These are phyloP conservation scores for Porcisia deanei DNA, from an alignment of 208 protist genomes.

Conservation along the genomic window DNA sequence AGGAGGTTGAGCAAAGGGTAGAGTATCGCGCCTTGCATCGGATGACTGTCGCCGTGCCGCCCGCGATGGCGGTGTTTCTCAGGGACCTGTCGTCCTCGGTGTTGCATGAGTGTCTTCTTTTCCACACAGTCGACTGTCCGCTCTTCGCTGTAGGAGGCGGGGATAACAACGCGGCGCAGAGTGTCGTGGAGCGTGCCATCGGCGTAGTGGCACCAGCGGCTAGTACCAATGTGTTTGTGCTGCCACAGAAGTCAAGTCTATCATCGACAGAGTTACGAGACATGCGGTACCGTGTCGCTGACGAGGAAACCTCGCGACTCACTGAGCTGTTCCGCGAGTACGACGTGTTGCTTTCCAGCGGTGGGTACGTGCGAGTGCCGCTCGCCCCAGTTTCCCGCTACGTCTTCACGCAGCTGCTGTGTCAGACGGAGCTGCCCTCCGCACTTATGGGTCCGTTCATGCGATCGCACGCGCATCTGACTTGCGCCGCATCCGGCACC, in stretches of 20 bases:
- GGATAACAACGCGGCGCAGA: neutral
- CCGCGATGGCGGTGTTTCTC: slow-evolving; percentile 41
- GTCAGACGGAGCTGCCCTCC: slow-evolving; percentile 23
- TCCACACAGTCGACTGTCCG: slow-evolving; percentile 41
- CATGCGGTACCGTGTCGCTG: slow-evolving; percentile 7
- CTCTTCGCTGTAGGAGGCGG: slow-evolving; percentile 8
- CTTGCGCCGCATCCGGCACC: neutral
- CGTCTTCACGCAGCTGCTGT: slow-evolving; percentile 48
- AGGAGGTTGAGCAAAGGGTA: slow-evolving; percentile 16
- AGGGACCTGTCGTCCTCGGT: slow-evolving; percentile 15
- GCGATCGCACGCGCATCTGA: slow-evolving; percentile 5
- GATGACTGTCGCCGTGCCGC: slow-evolving; percentile 40
- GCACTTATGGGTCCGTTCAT: slow-evolving; percentile 26
- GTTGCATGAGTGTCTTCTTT: slow-evolving; percentile 37
- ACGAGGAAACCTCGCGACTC: slow-evolving; percentile 13
- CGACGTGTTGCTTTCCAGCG: slow-evolving; percentile 30
- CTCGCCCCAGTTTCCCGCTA: slow-evolving; percentile 43
- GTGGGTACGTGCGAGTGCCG: slow-evolving; percentile 43
- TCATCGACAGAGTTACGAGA: neutral
- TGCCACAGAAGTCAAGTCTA: neutral
- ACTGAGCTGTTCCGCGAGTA: slow-evolving; percentile 26
- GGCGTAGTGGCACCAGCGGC: neutral
- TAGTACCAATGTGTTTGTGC: neutral
- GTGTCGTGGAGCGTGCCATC: no score
- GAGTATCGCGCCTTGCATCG: slow-evolving; percentile 34